A percentile compares a stretch with the other conserved stretches of the same genome.
Conservation (phyloP, 371 early-diverging fungal genomes). For the Thermomucor indicae-seudaticae region DNA sequence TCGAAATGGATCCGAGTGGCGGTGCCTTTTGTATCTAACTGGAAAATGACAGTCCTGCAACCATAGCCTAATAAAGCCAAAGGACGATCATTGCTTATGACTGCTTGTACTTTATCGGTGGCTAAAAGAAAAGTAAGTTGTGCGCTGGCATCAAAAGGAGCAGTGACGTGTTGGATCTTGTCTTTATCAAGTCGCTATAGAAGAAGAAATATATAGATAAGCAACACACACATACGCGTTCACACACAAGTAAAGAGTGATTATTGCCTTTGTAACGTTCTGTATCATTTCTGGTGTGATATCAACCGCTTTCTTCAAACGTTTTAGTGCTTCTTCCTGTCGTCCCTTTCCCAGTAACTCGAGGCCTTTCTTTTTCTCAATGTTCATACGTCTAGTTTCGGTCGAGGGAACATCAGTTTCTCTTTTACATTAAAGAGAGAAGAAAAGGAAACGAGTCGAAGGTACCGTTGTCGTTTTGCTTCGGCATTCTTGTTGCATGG, state of each 20-base stretch:
- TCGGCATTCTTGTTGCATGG: constrained; percentile 84
- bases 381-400: not conserved
- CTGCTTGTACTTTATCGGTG: not conserved
- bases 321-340: constrained; percentile 57
- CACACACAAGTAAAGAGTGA: not conserved
- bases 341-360: constrained; percentile 47
- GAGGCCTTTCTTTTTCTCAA: constrained; percentile 41
- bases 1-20: not conserved
- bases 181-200: constrained; percentile 53
- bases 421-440: not conserved
- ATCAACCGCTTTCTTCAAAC: constrained; percentile 68
- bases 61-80: not conserved
- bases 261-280: constrained; percentile 63
- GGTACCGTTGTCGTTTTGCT: constrained; percentile 51
- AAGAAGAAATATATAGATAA: not conserved
- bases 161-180: constrained; percentile 80
- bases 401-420: too few relatives aligned
- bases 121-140: constrained; percentile 90
- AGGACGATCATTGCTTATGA: not conserved
- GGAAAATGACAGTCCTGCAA: not conserved
- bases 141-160: constrained; percentile 99
- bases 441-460: too few relatives aligned
- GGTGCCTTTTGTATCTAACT: not conserved
- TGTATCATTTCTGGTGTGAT: constrained; percentile 79
- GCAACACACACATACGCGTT: not conserved